phyloP scores from a whole-genome alignment of 371 early-diverging fungal species.

The Mucor irregularis region DNA sequence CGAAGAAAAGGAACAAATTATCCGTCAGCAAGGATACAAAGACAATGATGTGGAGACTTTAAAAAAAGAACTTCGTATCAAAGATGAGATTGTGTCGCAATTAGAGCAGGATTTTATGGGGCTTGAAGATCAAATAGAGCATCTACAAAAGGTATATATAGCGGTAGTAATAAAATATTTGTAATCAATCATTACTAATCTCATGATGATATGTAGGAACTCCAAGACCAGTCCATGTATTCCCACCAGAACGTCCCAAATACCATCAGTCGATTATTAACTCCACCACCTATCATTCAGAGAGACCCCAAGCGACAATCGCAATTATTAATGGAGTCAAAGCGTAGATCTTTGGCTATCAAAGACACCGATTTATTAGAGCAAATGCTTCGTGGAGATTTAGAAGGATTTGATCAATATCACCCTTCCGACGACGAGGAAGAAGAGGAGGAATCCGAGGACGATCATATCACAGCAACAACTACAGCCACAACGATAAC shows the following conservation, averaged over 20 bases:
- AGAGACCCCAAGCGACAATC: slow-evolving; percentile 48
- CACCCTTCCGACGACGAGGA: neutral
- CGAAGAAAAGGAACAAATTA: slow-evolving; percentile 38
- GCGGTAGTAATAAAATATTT: too few relatives aligned
- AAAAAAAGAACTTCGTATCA: slow-evolving; percentile 47
- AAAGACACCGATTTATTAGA: slow-evolving; percentile 49
- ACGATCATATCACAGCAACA: slow-evolving; percentile 9
- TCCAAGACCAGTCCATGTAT: slow-evolving; percentile 20
- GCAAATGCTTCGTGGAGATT: slow-evolving; percentile 46
- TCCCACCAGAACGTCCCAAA: neutral
- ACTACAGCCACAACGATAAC: too few relatives aligned
- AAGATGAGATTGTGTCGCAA: slow-evolving; percentile 54
- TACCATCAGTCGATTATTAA: slow-evolving; percentile 5
- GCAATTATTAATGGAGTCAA: slow-evolving; percentile 51
- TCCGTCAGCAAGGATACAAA: slow-evolving; percentile 38
- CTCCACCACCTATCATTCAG: slow-evolving; percentile 15
- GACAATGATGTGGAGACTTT: slow-evolving; percentile 48
- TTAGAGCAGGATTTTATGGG: slow-evolving; percentile 51
- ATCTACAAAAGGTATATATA: slow-evolving; percentile 51
- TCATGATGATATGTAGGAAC: too few relatives aligned
- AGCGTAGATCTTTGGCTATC: slow-evolving; percentile 46
- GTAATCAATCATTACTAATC: too few relatives aligned
- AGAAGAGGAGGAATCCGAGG: slow-evolving; percentile 10
- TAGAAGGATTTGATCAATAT: slow-evolving; percentile 18
- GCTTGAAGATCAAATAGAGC: slow-evolving; percentile 46